Evolutionary conservation across 2,329 filamentous ascomycete genomes (phyloP).

Genomic region (Diplodia sapinea): DNA sequence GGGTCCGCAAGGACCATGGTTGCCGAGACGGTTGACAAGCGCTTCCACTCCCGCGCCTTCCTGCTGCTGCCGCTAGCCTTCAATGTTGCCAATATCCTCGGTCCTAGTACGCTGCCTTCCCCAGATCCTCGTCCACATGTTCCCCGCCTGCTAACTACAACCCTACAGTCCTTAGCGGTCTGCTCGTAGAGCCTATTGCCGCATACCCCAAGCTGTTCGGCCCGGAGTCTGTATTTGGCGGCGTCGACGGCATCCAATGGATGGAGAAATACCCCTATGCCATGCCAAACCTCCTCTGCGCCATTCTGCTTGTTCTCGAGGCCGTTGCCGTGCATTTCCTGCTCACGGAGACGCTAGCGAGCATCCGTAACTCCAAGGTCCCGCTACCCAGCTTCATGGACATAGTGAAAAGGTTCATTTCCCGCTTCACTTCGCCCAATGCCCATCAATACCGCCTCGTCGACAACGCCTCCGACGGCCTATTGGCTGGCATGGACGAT

Average conservation of each 20-base stretch:
- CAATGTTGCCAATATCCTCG: slow-evolving; percentile 50
- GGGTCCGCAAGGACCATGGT: slow-evolving; percentile 52
- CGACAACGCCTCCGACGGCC: slow-evolving; percentile 19
- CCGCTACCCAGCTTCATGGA: slow-evolving; percentile 8
- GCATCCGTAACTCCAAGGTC: slow-evolving; percentile 27
- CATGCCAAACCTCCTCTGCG: slow-evolving; percentile 67
- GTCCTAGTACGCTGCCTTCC: slow-evolving; percentile 39
- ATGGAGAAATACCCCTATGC: slow-evolving; percentile 67
- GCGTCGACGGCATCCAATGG: slow-evolving; percentile 62
- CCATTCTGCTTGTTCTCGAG: slow-evolving; percentile 60
- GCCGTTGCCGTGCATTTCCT: slow-evolving; percentile 62
- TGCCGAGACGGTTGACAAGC: slow-evolving; percentile 48
- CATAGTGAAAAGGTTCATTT: slow-evolving; percentile 15
- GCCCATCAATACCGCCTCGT: slow-evolving; percentile 21
- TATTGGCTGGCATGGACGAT: slow-evolving; percentile 39
- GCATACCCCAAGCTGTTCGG: slow-evolving; percentile 65
- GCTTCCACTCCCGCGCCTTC: slow-evolving; percentile 50
- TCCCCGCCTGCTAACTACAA: neutral
- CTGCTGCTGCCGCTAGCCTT: slow-evolving; percentile 49
- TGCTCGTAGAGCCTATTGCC: slow-evolving; percentile 65
- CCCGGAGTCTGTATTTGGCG: slow-evolving; percentile 60
- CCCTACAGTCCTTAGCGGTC: slow-evolving; percentile 63
- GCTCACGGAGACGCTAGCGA: slow-evolving; percentile 60
- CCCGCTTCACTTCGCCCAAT: slow-evolving; percentile 22
- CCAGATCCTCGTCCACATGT: neutral